Evolutionary conservation across 257 asterid genomes (phyloP), one percentile per base, ranked within the genome.

Genomic region (Catharanthus roseus): DNA sequence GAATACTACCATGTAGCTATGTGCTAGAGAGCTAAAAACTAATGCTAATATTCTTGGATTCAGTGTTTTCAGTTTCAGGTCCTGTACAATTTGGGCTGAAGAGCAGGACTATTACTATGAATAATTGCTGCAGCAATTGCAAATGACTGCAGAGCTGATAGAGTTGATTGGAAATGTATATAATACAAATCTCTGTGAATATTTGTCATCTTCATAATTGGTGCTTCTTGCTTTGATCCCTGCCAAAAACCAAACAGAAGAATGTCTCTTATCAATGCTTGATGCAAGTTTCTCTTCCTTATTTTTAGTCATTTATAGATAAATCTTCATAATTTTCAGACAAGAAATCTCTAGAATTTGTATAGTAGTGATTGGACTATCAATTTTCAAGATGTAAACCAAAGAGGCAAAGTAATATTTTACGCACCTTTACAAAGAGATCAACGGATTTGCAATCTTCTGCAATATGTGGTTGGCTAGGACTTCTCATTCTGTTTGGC

Each of bases 121-220:
- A 91, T 79, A 77, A 91, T 78, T 5, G 99, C 95, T 41, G 84
- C 84, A 70, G 97, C 93, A 55, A 95, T 86, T 7, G 96, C 90
- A 4, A 95, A 89, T 0, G 84, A 84, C 89, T 95, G 99, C 78
- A 95, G 78, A 28, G 83, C 78, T 55, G 99, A 91, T 50, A 95
- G 80, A 54, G 79, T 78, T 5, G 97, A 81, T 47, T 84, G 90
- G 79, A 91, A 95, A 74, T 88, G 85, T 80, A 95, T 84, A 57
- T 83, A 88, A 69, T 85, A 82, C 86, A 91, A 79, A 19, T 84
- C 90, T 38, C 84, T 91, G 47, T 84, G 95, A 31, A 89, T 88
- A 26, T 95, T 91, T 68, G 83, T 83, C 89, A 95, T 87, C 78
- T 85, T 91, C 95, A 91, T 80, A 26, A 73, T 74, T 19, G 97